Conservation (phyloP, 352 stramenopile genomes). For the Peronosclerospora sorghi region DNA sequence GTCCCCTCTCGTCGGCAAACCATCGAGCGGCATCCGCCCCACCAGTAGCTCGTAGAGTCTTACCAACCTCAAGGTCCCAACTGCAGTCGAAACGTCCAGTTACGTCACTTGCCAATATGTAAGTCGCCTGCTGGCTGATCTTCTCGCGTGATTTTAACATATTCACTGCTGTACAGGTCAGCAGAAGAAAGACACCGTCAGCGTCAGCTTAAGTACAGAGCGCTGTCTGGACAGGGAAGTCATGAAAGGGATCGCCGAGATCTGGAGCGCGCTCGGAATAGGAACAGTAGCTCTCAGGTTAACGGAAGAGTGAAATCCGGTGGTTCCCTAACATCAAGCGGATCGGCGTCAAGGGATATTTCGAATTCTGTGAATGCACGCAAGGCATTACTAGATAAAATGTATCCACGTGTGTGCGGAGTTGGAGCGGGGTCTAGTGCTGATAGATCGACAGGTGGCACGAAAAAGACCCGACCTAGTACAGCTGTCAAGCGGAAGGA, state of each 20-base stretch:
- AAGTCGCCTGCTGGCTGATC: conserved; percentile 1
- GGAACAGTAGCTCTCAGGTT: conserved; percentile 7
- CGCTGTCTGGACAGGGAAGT: conserved; percentile 17
- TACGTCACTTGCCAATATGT: conserved; percentile 19
- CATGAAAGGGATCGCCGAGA: conserved; percentile 10
- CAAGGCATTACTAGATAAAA: conserved; percentile 68
- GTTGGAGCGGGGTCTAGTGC: conserved; percentile 14
- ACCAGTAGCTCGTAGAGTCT: conserved; percentile 16
- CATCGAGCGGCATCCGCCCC: conserved; percentile 18
- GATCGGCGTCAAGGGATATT: conserved; percentile 4
- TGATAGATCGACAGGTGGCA: conserved; percentile 11
- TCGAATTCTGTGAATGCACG: conserved; percentile 20
- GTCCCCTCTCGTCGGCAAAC: conserved; percentile 11
- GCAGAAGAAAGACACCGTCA: conserved; percentile 48
- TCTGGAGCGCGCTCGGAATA: conserved; percentile 11
- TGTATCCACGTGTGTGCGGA: conserved; percentile 71
- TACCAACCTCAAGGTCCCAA: conserved; percentile 12
- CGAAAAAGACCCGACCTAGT: conserved; percentile 21
- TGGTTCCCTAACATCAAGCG: conserved; percentile 9
- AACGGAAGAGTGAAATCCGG: conserved; percentile 13
- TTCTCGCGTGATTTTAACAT: no score
- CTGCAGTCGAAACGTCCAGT: conserved; percentile 10
- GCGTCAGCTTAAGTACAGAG: conserved; percentile 33
- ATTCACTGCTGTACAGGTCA: conserved; percentile 17
- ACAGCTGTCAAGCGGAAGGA: conserved; percentile 32